phyloP scores from a whole-genome alignment of 306 rosid species.

The Vigna trinervia region DNA sequence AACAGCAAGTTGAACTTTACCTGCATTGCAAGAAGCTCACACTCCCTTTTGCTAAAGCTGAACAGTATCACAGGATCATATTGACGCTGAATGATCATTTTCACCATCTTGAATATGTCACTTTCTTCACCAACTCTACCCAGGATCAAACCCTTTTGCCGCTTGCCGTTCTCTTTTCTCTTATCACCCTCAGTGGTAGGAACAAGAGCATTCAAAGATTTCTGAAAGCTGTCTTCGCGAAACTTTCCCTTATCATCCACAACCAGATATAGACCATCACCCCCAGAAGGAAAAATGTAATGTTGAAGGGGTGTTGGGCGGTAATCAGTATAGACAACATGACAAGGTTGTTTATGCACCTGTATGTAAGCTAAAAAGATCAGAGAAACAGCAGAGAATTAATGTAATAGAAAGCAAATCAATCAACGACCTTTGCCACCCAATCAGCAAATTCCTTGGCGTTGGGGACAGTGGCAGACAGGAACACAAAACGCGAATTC shows the following conservation, averaged over 20 bases:
- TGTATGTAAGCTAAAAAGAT: conserved; percentile 53
- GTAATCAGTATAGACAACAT: conserved; percentile 91
- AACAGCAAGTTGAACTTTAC: conserved; percentile 48
- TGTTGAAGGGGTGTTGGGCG: conserved; percentile 98
- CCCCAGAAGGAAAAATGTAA: conserved; percentile 88
- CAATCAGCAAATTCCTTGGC: conserved; percentile 95
- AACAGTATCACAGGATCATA: conserved; percentile 95
- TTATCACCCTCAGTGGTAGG: conserved; percentile 64
- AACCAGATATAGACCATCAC: conserved; percentile 83
- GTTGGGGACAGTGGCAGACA: conserved; percentile 96
- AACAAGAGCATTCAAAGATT: conserved; percentile 76
- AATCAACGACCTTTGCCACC: conserved; percentile 82
- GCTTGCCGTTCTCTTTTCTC: conserved; percentile 71
- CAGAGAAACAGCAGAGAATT: conserved; percentile 28
- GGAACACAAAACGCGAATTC: conserved; percentile 88
- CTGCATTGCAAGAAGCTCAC: conserved; percentile 98
- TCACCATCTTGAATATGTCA: conserved; percentile 95
- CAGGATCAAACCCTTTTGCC: conserved; percentile 73
- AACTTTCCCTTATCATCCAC: conserved; percentile 91
- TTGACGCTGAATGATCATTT: conserved; percentile 95
- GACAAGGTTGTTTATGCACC: conserved; percentile 96
- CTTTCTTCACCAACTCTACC: conserved; percentile 79
- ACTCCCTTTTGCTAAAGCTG: conserved; percentile 97
- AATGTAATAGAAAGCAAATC: background rate
- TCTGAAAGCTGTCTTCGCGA: conserved; percentile 88